Evolutionary conservation across 192 early-diverging fungal species (phyloP).

Genomic region (Coemansia guatemalensis): DNA sequence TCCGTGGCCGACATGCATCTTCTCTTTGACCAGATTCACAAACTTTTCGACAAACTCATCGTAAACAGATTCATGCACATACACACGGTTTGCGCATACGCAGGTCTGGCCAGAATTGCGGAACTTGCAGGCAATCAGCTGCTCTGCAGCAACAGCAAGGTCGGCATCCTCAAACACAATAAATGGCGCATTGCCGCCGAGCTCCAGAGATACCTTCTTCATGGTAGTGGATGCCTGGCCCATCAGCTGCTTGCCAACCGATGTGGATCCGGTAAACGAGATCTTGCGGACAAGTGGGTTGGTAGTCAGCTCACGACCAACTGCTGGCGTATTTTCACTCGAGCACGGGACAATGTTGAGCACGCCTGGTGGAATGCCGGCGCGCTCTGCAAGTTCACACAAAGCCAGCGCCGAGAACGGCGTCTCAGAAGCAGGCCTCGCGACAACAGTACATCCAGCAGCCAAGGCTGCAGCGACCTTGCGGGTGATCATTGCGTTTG

Average conservation of each 20-base stretch:
- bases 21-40: constrained; percentile 49
- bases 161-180: constrained; percentile 59
- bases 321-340: constrained; percentile 43
- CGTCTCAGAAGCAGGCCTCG: constrained; percentile 59
- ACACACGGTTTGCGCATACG: constrained; percentile 67
- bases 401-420: constrained; percentile 58
- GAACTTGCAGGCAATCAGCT: constrained; percentile 52
- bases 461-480: constrained; percentile 51
- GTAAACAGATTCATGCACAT: constrained; percentile 66
- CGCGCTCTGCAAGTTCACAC: constrained; percentile 51
- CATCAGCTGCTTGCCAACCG: constrained; percentile 55
- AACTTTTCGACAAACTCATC: constrained; percentile 69
- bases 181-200: constrained; percentile 61
- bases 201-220: constrained; percentile 57
- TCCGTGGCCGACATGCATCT: constrained; percentile 74
- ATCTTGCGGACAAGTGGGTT: constrained; percentile 53
- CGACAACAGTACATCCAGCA: constrained; percentile 53
- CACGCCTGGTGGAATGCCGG: constrained; percentile 56
- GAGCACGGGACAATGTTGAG: constrained; percentile 55
- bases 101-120: constrained; percentile 78
- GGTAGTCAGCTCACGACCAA: constrained; percentile 49
- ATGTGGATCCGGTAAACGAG: constrained; percentile 59
- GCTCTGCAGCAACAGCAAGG: constrained; percentile 34
- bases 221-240: constrained; percentile 50
- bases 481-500: constrained; percentile 74